phyloP scores from a whole-genome alignment of 2,329 filamentous ascomycete species.

The Apiospora marii region DNA sequence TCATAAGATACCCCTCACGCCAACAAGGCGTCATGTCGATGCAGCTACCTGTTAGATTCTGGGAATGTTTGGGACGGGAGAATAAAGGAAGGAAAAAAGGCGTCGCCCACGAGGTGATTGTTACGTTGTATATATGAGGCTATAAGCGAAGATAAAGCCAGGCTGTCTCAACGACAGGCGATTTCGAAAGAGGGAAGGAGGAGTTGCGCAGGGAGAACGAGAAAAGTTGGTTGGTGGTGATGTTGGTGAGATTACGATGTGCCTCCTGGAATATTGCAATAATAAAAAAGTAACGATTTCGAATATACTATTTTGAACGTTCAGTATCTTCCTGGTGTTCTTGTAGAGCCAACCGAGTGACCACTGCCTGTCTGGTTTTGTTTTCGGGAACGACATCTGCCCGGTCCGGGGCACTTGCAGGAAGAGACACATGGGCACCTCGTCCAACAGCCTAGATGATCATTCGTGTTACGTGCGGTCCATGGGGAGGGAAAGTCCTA shows the following conservation, averaged over 20 bases:
- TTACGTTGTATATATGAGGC: not conserved
- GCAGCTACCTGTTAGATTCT: not conserved
- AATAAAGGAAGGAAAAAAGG: not conserved
- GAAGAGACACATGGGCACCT: not conserved
- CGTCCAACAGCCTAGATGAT: no score
- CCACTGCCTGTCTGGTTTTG: not conserved
- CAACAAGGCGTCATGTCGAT: not conserved
- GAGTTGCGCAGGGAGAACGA: not conserved
- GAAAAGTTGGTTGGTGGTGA: not conserved
- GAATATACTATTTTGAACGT: not conserved
- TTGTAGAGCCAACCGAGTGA: not conserved
- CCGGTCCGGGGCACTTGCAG: not conserved
- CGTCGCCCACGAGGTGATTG: not conserved
- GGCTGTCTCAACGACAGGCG: not conserved
- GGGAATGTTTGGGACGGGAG: not conserved
- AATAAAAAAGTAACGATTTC: not conserved
- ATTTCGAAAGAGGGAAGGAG: not conserved
- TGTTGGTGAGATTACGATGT: conserved; percentile 2
- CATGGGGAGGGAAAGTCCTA: not conserved
- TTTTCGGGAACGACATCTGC: not conserved
- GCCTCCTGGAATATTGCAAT: not conserved
- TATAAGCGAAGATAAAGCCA: not conserved
- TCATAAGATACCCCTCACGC: conserved; percentile 11
- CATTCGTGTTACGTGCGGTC: not conserved
- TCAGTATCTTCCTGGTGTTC: not conserved